Base-by-base conservation (phyloP, 768 basidiomycete species). In the Thelephora aurantiotincta region DNA sequence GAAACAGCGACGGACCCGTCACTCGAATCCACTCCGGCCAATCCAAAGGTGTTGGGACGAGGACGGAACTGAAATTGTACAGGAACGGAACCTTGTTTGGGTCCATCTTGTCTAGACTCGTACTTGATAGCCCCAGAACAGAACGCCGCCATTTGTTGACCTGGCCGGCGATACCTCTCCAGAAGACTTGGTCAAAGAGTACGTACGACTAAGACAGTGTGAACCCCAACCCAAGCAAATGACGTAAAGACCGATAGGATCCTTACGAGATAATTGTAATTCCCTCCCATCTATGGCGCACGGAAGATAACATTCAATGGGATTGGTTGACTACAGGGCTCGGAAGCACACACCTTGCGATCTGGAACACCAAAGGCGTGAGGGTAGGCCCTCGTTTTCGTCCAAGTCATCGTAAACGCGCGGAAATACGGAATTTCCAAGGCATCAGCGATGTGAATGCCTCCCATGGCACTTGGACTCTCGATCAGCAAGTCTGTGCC, bases 11-110 rank as follows among this genome's bases (percentile, higher is more conserved):
- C 58, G 49, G 55, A 85, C 88, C 89, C 51, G 91, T 91, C 1
- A 93, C 77, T 36, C 87, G 82, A 52, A 98, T 97, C 91, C 93
- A 97, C 63, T 99, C 94, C 3, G 92, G 90, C 96, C 96, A 99
- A 62, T 99, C 94, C 48, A 98, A 65, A 2, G 94, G 94, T 22
- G 84, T 89, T 6, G 93, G 92, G 12, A 98, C 89, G 42, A 90
- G 72, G 26, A 76, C 71, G 1, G 92, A 88, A 57, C 89, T 93
- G 60, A 98, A 98, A 63, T 97, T 98, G 65, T 99, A 99, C 26
- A 99, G 63, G 69, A 98, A 99, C 2, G 94, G 94, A 44, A 94
- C 88, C 67, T 93, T 96, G 66, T 98, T 92, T 33, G 88, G 88
- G 59, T 96, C 91, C 80, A 98, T 87, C 65, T 82, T 91, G 63